Percentiles rank a stretch among this genome's conserved stretches.
Evolutionary conservation across 139 green algal genomes (phyloP).

Genomic region (Coelastrella sp.): DNA sequence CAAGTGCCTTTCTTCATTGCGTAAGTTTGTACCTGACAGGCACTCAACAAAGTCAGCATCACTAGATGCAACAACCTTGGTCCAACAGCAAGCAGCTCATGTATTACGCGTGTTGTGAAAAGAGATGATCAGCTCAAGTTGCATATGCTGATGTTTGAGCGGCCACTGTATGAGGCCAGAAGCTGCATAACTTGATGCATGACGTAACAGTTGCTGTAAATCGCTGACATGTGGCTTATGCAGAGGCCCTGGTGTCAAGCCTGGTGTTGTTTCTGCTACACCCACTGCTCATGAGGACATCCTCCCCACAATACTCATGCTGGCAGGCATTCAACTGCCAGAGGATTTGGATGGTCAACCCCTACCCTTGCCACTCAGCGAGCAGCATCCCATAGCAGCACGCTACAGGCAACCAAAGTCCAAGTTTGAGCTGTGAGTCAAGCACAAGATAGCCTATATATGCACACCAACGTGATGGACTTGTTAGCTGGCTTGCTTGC

Average conservation of each 20-base stretch:
- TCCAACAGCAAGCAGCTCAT: no score
- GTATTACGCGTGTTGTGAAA: no score
- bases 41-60: not conserved
- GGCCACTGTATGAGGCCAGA: no score
- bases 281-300: not conserved
- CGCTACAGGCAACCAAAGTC: not conserved
- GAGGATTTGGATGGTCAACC: constrained; percentile 22
- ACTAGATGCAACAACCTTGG: not conserved
- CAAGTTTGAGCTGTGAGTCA: not conserved
- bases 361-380: not conserved
- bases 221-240: not conserved
- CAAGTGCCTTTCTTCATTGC: constrained; percentile 36
- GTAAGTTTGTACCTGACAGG: not conserved
- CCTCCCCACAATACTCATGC: not conserved
- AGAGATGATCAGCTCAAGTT: no score
- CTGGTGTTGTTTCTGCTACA: not conserved
- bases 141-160: no score
- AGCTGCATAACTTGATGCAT: no score
- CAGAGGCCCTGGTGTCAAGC: not conserved
- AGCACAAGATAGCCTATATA: no score
- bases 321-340: constrained; percentile 19
- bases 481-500: no score
- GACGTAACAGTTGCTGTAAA: no score
- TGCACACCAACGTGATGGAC: no score
- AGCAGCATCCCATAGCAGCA: not conserved